Evolutionary conservation across 1,139 yeast species (phyloP).

Genomic region (Taiozyma sp.): DNA sequence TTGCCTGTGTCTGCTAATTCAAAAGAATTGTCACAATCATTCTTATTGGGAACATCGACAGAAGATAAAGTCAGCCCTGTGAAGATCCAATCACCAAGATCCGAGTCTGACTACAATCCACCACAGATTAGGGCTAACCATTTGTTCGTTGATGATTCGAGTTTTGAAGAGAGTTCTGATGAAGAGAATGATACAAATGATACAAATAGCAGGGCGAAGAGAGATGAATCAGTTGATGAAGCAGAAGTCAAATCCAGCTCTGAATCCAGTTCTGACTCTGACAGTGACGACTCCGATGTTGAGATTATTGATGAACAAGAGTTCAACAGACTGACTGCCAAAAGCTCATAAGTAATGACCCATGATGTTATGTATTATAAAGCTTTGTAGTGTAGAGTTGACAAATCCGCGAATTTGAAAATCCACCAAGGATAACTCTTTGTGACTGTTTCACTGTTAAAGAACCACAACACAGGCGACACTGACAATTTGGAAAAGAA

Average conservation of each 20-base stretch:
- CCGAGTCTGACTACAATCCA: not conserved
- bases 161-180: conserved; percentile 14
- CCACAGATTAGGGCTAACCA: not conserved
- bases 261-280: not conserved
- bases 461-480: too few species aligned
- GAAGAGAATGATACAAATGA: not conserved
- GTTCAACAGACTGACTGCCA: not conserved
- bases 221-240: not conserved
- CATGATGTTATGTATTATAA: not conserved
- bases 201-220: not conserved
- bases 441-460: too few species aligned
- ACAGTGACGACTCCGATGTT: conserved; percentile 1
- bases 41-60: not conserved
- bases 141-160: not conserved
- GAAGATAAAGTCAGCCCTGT: not conserved
- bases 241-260: not conserved
- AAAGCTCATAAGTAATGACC: not conserved
- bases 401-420: too few species aligned
- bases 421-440: too few species aligned
- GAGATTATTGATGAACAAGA: conserved; percentile 2
- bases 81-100: not conserved
- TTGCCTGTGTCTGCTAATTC: not conserved
- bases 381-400: not conserved
- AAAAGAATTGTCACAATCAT: not conserved
- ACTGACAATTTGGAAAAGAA: too few species aligned